phyloP scores from a whole-genome alignment of 768 basidiomycete genomes.

The Baorangia bicolor region DNA sequence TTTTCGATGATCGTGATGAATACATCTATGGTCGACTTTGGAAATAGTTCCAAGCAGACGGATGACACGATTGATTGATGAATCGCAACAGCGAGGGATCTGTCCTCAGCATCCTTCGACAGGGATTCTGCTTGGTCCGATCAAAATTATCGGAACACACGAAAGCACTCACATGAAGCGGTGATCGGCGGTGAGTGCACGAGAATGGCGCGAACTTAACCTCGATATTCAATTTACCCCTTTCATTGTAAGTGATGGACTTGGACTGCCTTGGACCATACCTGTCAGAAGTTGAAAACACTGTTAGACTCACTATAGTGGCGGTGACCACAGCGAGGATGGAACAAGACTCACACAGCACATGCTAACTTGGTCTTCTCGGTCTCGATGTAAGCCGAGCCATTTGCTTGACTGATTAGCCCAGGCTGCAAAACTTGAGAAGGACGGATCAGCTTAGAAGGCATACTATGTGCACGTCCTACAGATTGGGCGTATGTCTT shows the following conservation, averaged over 20 bases:
- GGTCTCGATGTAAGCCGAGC: constrained; percentile 95
- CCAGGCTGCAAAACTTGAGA: constrained; percentile 84
- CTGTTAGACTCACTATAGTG: background rate
- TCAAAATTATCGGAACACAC: background rate
- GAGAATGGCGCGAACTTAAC: constrained; percentile 98
- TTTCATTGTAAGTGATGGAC: constrained; percentile 78
- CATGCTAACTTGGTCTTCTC: constrained; percentile 92
- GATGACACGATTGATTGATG: constrained; percentile 84
- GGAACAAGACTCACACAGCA: constrained; percentile 70
- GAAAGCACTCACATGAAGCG: constrained; percentile 68
- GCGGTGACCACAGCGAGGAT: background rate
- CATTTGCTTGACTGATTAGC: constrained; percentile 90
- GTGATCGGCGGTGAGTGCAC: constrained; percentile 70
- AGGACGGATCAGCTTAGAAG: constrained; percentile 7
- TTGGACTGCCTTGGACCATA: constrained; percentile 87
- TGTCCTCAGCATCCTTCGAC: constrained; percentile 90
- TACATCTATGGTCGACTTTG: constrained; percentile 92
- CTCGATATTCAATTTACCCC: constrained; percentile 88
- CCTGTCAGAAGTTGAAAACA: constrained; percentile 36
- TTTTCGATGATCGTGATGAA: constrained; percentile 88
- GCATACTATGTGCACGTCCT: constrained; percentile 24
- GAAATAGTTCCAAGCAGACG: constrained; percentile 84
- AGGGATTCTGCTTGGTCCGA: constrained; percentile 2
- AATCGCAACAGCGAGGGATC: constrained; percentile 77
- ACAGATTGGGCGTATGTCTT: constrained; percentile 89